Conservation (phyloP, 1,139 yeast species). For the Meyerozyma guilliermondii region DNA sequence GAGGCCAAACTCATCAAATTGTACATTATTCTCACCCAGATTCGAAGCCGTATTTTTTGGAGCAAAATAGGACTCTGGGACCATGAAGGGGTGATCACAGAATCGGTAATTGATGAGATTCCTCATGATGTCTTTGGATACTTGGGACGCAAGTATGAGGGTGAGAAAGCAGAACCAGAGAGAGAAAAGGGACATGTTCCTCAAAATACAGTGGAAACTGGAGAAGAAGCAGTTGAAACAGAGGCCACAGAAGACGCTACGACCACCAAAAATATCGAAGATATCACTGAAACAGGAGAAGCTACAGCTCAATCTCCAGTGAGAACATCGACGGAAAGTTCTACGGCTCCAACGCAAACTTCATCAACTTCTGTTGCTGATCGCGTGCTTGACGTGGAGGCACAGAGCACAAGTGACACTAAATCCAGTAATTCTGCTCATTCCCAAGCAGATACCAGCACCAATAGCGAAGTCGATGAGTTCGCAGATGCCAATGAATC, state of each 20-base stretch:
- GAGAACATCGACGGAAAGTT: too few relatives aligned
- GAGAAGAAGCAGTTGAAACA: neutral
- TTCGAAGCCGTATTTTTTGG: conserved; percentile 62
- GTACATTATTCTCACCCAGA: conserved; percentile 21
- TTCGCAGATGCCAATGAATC: neutral
- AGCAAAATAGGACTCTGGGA: conserved; percentile 74
- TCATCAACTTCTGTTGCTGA: too few relatives aligned
- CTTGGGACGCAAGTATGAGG: neutral
- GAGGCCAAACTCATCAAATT: conserved; percentile 20
- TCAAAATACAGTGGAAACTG: neutral
- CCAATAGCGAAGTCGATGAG: neutral
- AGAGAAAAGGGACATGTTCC: neutral
- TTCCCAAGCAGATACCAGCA: neutral
- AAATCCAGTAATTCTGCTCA: neutral
- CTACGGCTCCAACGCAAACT: too few relatives aligned
- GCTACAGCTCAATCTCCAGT: too few relatives aligned
- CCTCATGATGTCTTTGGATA: neutral
- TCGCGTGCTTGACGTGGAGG: neutral
- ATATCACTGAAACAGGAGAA: too few relatives aligned
- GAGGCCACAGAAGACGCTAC: neutral
- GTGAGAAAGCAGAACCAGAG: neutral
- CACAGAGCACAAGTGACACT: neutral
- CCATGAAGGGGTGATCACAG: conserved; percentile 2
- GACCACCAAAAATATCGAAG: too few relatives aligned
- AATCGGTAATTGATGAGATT: neutral